Conservation (phyloP, 148 eudicot species). For the Rhododendron williamsianum region DNA sequence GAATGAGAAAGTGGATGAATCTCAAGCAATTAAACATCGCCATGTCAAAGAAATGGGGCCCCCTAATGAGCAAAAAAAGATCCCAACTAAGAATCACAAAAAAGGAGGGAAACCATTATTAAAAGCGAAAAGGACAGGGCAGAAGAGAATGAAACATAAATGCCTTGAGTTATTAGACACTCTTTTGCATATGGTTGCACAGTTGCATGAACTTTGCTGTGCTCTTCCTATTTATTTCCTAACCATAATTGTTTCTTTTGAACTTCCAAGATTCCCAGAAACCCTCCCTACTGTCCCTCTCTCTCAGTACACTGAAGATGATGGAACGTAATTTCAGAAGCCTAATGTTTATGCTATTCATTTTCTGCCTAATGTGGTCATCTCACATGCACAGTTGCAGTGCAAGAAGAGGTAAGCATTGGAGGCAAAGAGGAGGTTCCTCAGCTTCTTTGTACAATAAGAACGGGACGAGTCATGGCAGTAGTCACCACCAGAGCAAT, state of each 20-base stretch:
- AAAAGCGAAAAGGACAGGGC: background rate
- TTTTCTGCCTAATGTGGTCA: constrained; percentile 35
- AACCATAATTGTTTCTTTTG: constrained; percentile 8
- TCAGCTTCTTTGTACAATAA: constrained; percentile 32
- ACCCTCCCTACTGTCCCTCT: background rate
- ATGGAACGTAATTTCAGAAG: constrained; percentile 22
- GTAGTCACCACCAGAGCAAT: constrained; percentile 23
- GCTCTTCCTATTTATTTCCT: constrained; percentile 28
- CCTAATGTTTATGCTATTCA: constrained; percentile 27
- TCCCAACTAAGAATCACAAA: constrained; percentile 24
- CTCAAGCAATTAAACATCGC: background rate
- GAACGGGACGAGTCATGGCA: constrained; percentile 20
- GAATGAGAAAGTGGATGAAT: background rate
- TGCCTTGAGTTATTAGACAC: constrained; percentile 11
- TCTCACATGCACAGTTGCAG: constrained; percentile 25
- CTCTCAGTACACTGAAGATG: constrained; percentile 18
- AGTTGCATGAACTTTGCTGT: constrained; percentile 1
- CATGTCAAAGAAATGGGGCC: background rate
- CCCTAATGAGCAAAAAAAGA: background rate
- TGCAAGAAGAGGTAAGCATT: constrained; percentile 49
- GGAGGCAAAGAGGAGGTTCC: constrained; percentile 28
- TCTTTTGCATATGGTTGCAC: constrained; percentile 8
- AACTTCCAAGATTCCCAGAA: constrained; percentile 12
- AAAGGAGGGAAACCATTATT: constrained; percentile 16
- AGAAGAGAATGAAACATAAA: constrained; percentile 9